phyloP scores from a whole-genome alignment of 169 alveolate species.

The Eimeria zaria region DNA sequence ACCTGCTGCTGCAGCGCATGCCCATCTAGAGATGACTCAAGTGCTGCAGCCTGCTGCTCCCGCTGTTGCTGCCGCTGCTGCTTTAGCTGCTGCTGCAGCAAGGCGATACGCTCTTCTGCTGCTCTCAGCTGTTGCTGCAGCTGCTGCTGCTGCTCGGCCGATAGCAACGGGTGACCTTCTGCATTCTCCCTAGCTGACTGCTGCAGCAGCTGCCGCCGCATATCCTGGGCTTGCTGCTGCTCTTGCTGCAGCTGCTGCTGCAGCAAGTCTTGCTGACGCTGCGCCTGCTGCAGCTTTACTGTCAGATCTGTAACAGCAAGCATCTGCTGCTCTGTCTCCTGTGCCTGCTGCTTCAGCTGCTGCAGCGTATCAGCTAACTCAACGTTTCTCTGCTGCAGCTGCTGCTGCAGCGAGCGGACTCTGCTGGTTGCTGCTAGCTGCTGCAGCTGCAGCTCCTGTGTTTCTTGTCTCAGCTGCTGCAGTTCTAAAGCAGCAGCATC shows the following conservation, averaged over 20 bases:
- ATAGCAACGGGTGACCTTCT: background rate
- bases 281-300: slow-evolving; percentile 45
- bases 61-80: slow-evolving; percentile 57
- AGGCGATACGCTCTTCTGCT: slow-evolving; percentile 16
- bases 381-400: slow-evolving; percentile 45
- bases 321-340: slow-evolving; percentile 63
- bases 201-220: slow-evolving; percentile 50
- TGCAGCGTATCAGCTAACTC: slow-evolving; percentile 52
- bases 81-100: slow-evolving; percentile 60
- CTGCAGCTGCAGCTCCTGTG: slow-evolving; percentile 78
- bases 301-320: slow-evolving; percentile 4
- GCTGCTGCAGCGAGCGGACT: slow-evolving; percentile 70
- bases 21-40: background rate
- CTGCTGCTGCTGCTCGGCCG: slow-evolving; percentile 30
- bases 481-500: slow-evolving; percentile 24
- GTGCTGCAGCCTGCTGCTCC: slow-evolving; percentile 19
- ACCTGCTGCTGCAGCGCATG: slow-evolving; percentile 29
- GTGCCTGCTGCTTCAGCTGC: slow-evolving; percentile 68
- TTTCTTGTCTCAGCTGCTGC: slow-evolving; percentile 77
- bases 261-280: slow-evolving; percentile 48
- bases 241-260: slow-evolving; percentile 64
- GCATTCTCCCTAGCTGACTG: background rate
- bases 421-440: slow-evolving; percentile 70
- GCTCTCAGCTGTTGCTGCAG: slow-evolving; percentile 64
- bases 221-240: background rate